phyloP scores from a whole-genome alignment of 2,329 filamentous ascomycete species.

The Trichocomaceae sp. region DNA sequence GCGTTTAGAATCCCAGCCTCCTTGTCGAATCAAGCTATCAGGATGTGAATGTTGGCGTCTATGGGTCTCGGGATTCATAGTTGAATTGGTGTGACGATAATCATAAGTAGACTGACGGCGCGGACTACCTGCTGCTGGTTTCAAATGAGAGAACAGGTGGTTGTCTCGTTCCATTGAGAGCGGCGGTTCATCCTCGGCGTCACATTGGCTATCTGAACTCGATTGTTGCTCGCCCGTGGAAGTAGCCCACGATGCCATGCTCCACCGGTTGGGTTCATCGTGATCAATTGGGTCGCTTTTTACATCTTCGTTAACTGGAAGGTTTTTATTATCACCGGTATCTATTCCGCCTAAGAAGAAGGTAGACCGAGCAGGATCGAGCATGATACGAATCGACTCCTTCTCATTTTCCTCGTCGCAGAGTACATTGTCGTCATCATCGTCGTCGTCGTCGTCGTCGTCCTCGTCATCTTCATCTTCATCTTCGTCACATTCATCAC shows the following conservation, averaged over 20 bases:
- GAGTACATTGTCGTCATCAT: conserved; percentile 34
- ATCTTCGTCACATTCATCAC: conserved; percentile 33
- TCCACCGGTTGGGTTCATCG: conserved; percentile 33
- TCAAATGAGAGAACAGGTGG: not conserved
- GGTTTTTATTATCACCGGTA: conserved; percentile 27
- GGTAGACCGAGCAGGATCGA: conserved; percentile 37
- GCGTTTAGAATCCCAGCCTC: conserved; percentile 49
- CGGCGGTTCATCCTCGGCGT: conserved; percentile 31
- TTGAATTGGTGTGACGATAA: conserved; percentile 25
- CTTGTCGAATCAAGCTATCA: conserved; percentile 46
- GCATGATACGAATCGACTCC: conserved; percentile 52
- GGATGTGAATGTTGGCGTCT: conserved; percentile 33
- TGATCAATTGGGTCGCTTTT: conserved; percentile 19
- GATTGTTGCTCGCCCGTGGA: conserved; percentile 30
- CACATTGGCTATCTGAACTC: conserved; percentile 29
- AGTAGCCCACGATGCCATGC: conserved; percentile 41
- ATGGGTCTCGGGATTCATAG: conserved; percentile 35
- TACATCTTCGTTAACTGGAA: conserved; percentile 17
- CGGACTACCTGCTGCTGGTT: not conserved
- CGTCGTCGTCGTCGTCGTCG: conserved; percentile 17
- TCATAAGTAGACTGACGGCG: conserved; percentile 3
- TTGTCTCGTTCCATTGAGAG: conserved; percentile 16
- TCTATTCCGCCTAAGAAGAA: conserved; percentile 31
- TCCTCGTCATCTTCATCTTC: conserved; percentile 33
- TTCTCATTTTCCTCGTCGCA: conserved; percentile 37